A percentile compares a stretch with the other conserved stretches of the same genome.
These are phyloP conservation scores for Xylaria nigripes DNA, from an alignment of 495 filamentous ascomycete species.

Conservation along the genomic window DNA sequence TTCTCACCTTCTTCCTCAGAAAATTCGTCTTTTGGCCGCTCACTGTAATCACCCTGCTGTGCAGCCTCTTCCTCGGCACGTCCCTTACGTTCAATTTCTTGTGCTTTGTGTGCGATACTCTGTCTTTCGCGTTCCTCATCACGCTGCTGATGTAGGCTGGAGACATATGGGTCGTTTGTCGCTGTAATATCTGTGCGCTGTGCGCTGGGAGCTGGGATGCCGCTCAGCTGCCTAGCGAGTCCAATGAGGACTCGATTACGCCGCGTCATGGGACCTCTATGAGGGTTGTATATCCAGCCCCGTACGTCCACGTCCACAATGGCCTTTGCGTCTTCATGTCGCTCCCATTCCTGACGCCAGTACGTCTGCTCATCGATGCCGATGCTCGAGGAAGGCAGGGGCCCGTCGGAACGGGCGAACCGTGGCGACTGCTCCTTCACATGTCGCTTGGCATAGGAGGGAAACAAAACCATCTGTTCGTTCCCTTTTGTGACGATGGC, in stretches of 20 bases:
- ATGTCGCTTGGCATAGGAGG: slow-evolving; percentile 75
- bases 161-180: slow-evolving; percentile 9
- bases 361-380: slow-evolving; percentile 51
- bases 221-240: slow-evolving; percentile 73
- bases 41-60: slow-evolving; percentile 51
- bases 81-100: slow-evolving; percentile 61
- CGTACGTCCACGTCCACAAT: slow-evolving; percentile 89
- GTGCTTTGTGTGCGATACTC: slow-evolving; percentile 60
- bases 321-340: slow-evolving; percentile 65
- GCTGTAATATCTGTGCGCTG: slow-evolving; percentile 17
- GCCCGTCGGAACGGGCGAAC: slow-evolving; percentile 14
- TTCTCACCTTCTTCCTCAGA: slow-evolving; percentile 23
- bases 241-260: slow-evolving; percentile 82
- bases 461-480: slow-evolving; percentile 92
- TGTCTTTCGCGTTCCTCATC: slow-evolving; percentile 47
- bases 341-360: slow-evolving; percentile 61
- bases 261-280: slow-evolving; percentile 74
- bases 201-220: slow-evolving; percentile 58
- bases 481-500: slow-evolving; percentile 67
- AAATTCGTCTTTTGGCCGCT: slow-evolving; percentile 29
- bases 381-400: slow-evolving; percentile 13
- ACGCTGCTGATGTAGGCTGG: slow-evolving; percentile 27
- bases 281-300: slow-evolving; percentile 88
- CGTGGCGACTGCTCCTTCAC: slow-evolving; percentile 30
- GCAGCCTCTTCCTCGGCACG: slow-evolving; percentile 62